Conservation (phyloP, 441 rosid species). For the Eruca vesicaria region DNA sequence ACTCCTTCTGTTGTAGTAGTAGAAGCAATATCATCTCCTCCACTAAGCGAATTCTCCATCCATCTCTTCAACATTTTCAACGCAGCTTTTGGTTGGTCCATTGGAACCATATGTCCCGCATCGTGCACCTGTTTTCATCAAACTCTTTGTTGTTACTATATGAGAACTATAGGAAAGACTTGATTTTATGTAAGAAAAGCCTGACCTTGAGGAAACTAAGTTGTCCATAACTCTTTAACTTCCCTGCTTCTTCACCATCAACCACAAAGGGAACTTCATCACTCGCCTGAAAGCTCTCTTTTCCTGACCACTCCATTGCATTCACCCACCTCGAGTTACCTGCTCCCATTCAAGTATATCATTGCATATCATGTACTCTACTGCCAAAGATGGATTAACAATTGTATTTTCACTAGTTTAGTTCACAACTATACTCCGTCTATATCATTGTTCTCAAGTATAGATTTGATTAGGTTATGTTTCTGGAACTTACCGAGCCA, state of each 20-base stretch:
- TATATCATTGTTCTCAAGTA: neutral
- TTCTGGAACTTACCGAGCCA: neutral
- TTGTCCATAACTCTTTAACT: conserved; percentile 60
- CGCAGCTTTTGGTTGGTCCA: conserved; percentile 97
- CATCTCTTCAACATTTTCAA: conserved; percentile 85
- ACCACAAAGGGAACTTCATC: conserved; percentile 65
- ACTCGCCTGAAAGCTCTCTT: conserved; percentile 56
- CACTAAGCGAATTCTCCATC: conserved; percentile 57
- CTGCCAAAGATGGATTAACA: neutral
- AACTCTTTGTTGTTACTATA: neutral
- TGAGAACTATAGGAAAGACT: neutral
- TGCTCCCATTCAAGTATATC: conserved; percentile 32
- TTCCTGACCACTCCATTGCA: conserved; percentile 95
- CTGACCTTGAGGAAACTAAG: conserved; percentile 90
- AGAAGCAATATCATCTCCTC: neutral
- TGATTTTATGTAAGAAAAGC: neutral
- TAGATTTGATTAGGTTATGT: neutral
- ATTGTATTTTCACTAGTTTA: neutral
- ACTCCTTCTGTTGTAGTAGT: conserved; percentile 10
- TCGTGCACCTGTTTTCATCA: conserved; percentile 58
- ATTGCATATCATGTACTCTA: neutral
- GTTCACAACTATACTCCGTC: neutral
- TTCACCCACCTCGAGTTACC: conserved; percentile 99
- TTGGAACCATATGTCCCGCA: conserved; percentile 98
- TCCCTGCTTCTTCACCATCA: conserved; percentile 74